phyloP scores from a whole-genome alignment of 371 early-diverging fungal species.

The Chytridium lagenaria region DNA sequence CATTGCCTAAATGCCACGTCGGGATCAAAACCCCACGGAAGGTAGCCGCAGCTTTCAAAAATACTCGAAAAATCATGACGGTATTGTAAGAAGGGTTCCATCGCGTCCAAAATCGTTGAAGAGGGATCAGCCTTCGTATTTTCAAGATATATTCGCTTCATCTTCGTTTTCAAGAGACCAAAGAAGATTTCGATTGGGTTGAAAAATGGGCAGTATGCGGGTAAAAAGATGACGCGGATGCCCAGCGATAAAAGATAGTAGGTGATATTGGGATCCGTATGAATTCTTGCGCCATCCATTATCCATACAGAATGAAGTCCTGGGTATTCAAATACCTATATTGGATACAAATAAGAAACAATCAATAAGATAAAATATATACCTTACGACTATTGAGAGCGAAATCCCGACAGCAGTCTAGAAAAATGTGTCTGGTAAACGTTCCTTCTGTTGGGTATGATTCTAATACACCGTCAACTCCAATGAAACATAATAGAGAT shows the following conservation, averaged over 20 bases:
- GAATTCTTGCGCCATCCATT: conserved; percentile 17
- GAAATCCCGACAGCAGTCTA: conserved; percentile 13
- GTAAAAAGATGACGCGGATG: conserved; percentile 26
- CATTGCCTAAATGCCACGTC: no score
- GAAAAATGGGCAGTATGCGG: conserved; percentile 39
- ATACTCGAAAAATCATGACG: neutral
- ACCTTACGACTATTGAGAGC: conserved; percentile 4
- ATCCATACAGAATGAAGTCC: conserved; percentile 22
- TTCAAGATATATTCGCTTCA: conserved; percentile 19
- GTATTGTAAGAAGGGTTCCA: neutral
- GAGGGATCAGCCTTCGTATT: neutral
- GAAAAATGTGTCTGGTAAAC: conserved; percentile 10
- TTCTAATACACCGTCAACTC: conserved; percentile 16
- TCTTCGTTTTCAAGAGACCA: conserved; percentile 24
- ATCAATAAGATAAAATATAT: neutral
- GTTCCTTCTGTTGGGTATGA: conserved; percentile 10
- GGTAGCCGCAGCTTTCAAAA: neutral
- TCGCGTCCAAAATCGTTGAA: neutral
- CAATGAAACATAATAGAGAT: conserved; percentile 19
- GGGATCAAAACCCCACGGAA: neutral
- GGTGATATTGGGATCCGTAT: conserved; percentile 8
- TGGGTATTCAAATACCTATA: conserved; percentile 20
- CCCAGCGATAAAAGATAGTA: conserved; percentile 1
- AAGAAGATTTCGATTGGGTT: conserved; percentile 39
- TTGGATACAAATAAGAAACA: neutral